Base-by-base conservation (phyloP, 1,284 basidiomycete genomes). In the Heliocybe sulcata region DNA sequence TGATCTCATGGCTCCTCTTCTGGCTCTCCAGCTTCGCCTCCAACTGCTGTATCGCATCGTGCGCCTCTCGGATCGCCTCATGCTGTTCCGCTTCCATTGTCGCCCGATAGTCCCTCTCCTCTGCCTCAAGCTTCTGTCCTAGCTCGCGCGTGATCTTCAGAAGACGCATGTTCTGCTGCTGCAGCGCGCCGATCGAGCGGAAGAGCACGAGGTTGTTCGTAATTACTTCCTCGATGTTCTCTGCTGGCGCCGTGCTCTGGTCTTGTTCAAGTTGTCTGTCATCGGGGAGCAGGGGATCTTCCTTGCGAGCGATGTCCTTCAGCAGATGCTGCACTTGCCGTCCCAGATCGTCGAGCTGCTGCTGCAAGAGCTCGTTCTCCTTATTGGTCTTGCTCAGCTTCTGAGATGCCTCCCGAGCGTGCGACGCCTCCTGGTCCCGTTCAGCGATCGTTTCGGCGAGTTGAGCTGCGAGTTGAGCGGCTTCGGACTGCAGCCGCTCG, bases 191-290 rank as follows among this genome's bases (percentile, higher is more conserved):
- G 51, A 98, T 82, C 1, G 86, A 90, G 49, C 78, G 79, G 83
- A 95, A 99, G 25, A 93, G 82, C 49, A 98, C 90, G 12, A 99
- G 82, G 63, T 94, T 81, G 65, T 90, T 90, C 22, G 92, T 90
- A 68, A 98, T 96, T 59, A 98, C 83, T 0, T 77, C 75, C 59
- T 94, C 85, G 26, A 87, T 84, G 58, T 81, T 79, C 53, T 82
- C 77, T 1, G 78, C 79, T 3, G 79, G 78, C 51, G 26, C 45
- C 38, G 60, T 29, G 55, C 59, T n/a, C 27, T 64, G 68, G 61
- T 76, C 68, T 19, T 69, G 50, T 31, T 88, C 86, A 26, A 92
- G 76, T 27, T 90, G 81, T 27, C 86, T 83, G 55, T 89, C 82
- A 0, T 82, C 77, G 12, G 87, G 85, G 26, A 96, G 80, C 0